phyloP scores from a whole-genome alignment of 352 stramenopile species.

The Pythium grandisporangium region DNA sequence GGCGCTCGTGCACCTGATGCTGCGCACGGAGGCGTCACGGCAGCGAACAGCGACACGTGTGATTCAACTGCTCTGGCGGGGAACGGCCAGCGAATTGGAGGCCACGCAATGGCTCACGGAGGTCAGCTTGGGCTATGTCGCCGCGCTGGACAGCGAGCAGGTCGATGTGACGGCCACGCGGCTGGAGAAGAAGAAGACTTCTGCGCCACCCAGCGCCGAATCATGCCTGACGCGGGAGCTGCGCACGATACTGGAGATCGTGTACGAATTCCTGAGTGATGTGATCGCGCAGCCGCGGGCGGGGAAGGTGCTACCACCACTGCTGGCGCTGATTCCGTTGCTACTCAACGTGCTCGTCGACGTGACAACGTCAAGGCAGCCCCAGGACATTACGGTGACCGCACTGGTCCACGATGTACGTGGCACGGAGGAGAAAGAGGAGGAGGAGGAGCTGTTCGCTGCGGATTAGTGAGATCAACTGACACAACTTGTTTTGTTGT shows the following conservation, averaged over 20 bases:
- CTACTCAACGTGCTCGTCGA: constrained; percentile 39
- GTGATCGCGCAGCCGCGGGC: constrained; percentile 17
- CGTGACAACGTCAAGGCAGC: neutral
- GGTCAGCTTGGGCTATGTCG: constrained; percentile 56
- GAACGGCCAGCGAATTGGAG: constrained; percentile 52
- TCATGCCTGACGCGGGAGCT: constrained; percentile 50
- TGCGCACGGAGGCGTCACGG: constrained; percentile 41
- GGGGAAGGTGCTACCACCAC: constrained; percentile 37
- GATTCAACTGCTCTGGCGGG: constrained; percentile 38
- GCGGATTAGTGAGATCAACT: neutral
- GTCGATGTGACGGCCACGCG: neutral
- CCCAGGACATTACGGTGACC: neutral
- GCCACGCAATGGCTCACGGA: constrained; percentile 71
- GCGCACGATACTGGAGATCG: constrained; percentile 33
- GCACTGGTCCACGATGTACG: constrained; percentile 19
- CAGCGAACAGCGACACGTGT: constrained; percentile 46
- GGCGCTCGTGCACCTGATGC: constrained; percentile 44
- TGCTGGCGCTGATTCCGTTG: constrained; percentile 51
- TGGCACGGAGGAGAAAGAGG: too few relatives aligned
- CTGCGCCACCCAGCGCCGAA: too few relatives aligned
- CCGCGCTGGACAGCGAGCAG: constrained; percentile 19
- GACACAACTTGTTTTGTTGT: too few relatives aligned
- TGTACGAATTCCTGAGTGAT: constrained; percentile 45
- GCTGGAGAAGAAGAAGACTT: constrained; percentile 5
- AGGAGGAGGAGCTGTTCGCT: too few relatives aligned